Base-by-base conservation (phyloP, 331 rosid species). In the Malus hybrid region DNA sequence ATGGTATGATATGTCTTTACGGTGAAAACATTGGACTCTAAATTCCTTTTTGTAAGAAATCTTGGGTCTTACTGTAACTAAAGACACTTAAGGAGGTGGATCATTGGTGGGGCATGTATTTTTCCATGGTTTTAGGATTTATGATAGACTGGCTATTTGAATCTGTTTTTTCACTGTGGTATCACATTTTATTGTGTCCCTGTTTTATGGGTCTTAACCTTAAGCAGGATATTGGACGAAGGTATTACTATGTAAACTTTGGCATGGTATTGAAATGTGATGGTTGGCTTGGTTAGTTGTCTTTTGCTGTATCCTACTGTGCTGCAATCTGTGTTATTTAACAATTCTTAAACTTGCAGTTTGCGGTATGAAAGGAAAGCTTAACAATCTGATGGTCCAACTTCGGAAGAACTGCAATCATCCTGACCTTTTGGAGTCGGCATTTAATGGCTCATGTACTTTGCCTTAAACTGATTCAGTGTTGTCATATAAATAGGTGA, bases 361-460 rank as follows among this genome's bases (percentile, higher is more conserved):
- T 10, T 68, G 70, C 65, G 81, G 75, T 57, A 39, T 58, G 32
- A 70, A 14, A 34, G 79, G 71, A 33, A 73, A 28, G 65, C 75
- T 95, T 80, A 84, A 87, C 78, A 95, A 90, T 83, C 70, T 95
- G 90, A 46, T 79, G 73, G 6, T 95, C 82, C 99, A 95, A 75
- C 99, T 95, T 79, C 87, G 99, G 78, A 95, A 95, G 86, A 91
- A 86, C 84, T 95, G 99, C 82, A 89, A 86, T 86, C 99, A 92
- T 87, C 99, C 99, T 26, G 99, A 95, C 75, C 89, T 95, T 64
- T 68, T 95, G 71, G 89, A 88, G 68, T 82, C 97, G 3, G 84
- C 79, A 50, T 88, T 77, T 81, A 91, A 90, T 74, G 84, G 69
- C 68, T 85, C 97, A 29, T 72, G 99, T 95, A 74, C 39, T 71